phyloP scores from a whole-genome alignment of 1,284 basidiomycete genomes.

The Malassezia sp. region DNA sequence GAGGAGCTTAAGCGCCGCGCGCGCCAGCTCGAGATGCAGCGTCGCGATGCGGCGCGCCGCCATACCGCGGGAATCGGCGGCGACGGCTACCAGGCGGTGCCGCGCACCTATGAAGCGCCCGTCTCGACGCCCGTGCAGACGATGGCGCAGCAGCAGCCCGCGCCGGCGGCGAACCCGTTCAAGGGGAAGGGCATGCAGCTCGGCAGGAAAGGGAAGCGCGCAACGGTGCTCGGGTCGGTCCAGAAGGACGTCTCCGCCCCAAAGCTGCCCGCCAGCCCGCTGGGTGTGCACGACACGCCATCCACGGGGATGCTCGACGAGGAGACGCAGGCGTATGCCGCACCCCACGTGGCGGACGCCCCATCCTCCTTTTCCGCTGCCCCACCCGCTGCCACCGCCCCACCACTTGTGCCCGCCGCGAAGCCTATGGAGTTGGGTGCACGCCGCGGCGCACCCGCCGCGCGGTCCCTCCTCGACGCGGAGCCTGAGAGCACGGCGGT shows the following conservation, averaged over 20 bases:
- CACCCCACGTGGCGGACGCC: no score
- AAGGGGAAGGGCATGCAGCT: slow-evolving; percentile 95
- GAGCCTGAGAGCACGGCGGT: no score
- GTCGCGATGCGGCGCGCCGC: slow-evolving; percentile 52
- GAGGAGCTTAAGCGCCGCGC: slow-evolving; percentile 96
- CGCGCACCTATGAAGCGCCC: slow-evolving; percentile 30
- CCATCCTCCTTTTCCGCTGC: no score
- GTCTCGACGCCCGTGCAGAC: slow-evolving; percentile 26
- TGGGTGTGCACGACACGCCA: no score
- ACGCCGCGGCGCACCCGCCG: no score
- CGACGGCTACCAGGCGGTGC: slow-evolving; percentile 17
- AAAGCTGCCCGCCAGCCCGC: no score
- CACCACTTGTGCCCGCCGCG: no score
- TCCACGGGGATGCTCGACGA: no score
- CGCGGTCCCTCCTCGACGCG: no score
- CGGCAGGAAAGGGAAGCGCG: slow-evolving; percentile 82
- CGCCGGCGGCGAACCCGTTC: slow-evolving; percentile 57
- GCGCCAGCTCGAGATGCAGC: slow-evolving; percentile 95
- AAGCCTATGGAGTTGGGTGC: no score
- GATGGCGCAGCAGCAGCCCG: slow-evolving; percentile 16
- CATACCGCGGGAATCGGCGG: slow-evolving; percentile 24
- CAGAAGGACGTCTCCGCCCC: slow-evolving; percentile 49
- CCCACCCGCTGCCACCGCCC: no score
- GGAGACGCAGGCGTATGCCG: no score
- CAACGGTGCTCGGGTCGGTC: slow-evolving; percentile 73